Percentiles rank a stretch among this genome's conserved stretches.
Conservation (phyloP, 345 rosid genomes). For the Aurinia saxatilis region DNA sequence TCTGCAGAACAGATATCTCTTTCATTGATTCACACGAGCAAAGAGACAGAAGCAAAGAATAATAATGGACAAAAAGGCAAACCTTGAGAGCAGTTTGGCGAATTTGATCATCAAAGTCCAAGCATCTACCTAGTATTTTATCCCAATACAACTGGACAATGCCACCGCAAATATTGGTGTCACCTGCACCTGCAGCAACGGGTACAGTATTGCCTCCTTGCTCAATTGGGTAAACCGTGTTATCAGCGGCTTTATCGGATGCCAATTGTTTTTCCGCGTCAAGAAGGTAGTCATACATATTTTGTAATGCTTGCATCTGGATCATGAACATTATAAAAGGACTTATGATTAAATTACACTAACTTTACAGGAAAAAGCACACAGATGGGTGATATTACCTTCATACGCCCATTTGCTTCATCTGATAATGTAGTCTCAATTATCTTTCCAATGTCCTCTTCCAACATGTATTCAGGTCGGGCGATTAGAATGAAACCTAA, state of each 20-base stretch:
- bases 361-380: not conserved
- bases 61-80: not conserved
- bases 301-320: constrained; percentile 94
- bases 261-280: constrained; percentile 94
- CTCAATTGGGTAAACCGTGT: constrained; percentile 31
- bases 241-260: constrained; percentile 45
- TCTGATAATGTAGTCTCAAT: constrained; percentile 66
- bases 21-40: not conserved
- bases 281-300: constrained; percentile 89
- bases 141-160: constrained; percentile 96
- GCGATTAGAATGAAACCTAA: constrained; percentile 93
- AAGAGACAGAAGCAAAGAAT: constrained; percentile 1
- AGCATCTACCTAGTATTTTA: constrained; percentile 74
- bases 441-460: constrained; percentile 80
- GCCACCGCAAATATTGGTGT: constrained; percentile 98
- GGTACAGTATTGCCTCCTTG: constrained; percentile 66
- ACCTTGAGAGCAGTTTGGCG: constrained; percentile 93
- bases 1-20: constrained; percentile 42
- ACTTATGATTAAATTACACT: no score
- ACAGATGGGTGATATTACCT: constrained; percentile 42
- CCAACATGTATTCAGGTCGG: constrained; percentile 95
- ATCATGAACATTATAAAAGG: constrained; percentile 24
- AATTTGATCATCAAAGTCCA: constrained; percentile 79
- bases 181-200: constrained; percentile 99
- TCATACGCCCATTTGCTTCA: constrained; percentile 65